Conservation (phyloP, 495 filamentous ascomycete genomes). For the Penicillium samsonianum region DNA sequence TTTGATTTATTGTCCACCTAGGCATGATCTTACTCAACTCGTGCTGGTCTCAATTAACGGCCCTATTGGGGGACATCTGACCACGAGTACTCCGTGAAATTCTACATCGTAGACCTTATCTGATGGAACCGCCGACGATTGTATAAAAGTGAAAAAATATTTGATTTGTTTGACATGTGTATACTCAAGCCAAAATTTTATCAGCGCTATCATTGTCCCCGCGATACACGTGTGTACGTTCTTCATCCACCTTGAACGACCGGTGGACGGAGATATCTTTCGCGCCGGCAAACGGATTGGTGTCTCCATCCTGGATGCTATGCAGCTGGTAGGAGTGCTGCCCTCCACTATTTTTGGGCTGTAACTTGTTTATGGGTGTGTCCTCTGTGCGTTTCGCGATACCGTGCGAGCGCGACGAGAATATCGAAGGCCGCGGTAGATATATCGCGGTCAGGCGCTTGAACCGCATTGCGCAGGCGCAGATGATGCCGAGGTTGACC, state of each 20-base stretch:
- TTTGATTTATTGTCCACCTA: background rate
- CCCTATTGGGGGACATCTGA: background rate
- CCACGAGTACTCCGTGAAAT: too few relatives aligned
- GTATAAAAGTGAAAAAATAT: background rate
- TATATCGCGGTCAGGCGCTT: slow-evolving; percentile 58
- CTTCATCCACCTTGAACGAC: slow-evolving; percentile 17
- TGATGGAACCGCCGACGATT: background rate
- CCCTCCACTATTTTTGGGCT: slow-evolving; percentile 6
- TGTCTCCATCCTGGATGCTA: slow-evolving; percentile 14
- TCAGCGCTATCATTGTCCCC: slow-evolving; percentile 12
- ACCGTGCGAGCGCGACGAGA: slow-evolving; percentile 15
- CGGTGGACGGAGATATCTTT: slow-evolving; percentile 17
- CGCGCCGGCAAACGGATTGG: background rate
- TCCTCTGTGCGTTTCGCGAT: slow-evolving; percentile 1
- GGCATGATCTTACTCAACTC: too few relatives aligned
- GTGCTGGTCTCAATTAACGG: background rate
- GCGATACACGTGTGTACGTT: slow-evolving; percentile 3
- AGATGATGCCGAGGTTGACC: slow-evolving; percentile 79
- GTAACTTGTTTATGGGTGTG: slow-evolving; percentile 4
- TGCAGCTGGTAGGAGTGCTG: slow-evolving; percentile 24
- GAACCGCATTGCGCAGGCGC: slow-evolving; percentile 75
- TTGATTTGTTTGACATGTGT: too few relatives aligned
- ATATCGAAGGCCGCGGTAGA: slow-evolving; percentile 18
- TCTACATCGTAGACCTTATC: background rate
- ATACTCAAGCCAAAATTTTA: background rate